phyloP scores from a whole-genome alignment of 441 rosid genomes.

The Bruguiera hainesii region DNA sequence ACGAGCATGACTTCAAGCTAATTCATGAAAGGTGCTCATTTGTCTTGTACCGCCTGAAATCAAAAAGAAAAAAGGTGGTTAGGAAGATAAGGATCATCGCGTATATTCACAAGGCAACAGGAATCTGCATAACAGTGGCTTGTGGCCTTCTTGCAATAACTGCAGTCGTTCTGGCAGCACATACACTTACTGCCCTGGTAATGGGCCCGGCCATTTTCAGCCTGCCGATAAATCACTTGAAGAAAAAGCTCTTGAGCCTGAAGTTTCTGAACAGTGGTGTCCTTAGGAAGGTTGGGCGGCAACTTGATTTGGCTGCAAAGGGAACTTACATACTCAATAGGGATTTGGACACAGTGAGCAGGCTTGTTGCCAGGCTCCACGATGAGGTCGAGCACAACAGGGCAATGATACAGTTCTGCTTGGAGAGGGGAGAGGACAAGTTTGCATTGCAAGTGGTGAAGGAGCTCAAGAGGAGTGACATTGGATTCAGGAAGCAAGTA shows the following conservation, averaged over 20 bases:
- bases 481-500: constrained; percentile 35
- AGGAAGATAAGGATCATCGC: constrained; percentile 29
- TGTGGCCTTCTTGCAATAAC: constrained; percentile 28
- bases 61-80: constrained; percentile 29
- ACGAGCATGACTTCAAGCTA: constrained; percentile 26
- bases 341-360: constrained; percentile 47
- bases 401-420: constrained; percentile 31
- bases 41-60: constrained; percentile 24
- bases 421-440: constrained; percentile 29
- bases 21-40: constrained; percentile 27
- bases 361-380: constrained; percentile 41
- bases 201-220: constrained; percentile 33
- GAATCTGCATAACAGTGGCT: constrained; percentile 33
- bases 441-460: constrained; percentile 28
- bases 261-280: constrained; percentile 21
- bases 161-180: constrained; percentile 33
- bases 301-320: constrained; percentile 43
- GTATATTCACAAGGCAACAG: constrained; percentile 24
- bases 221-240: constrained; percentile 23
- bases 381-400: constrained; percentile 47
- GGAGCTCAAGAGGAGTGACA: constrained; percentile 34
- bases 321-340: constrained; percentile 43
- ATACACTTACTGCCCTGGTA: constrained; percentile 26
- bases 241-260: constrained; percentile 23
- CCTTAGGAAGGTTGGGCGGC: constrained; percentile 27